Percentiles rank a stretch among this genome's conserved stretches.
Conservation (phyloP, 1,139 yeast species). For the Suhomyces ambrosiae region DNA sequence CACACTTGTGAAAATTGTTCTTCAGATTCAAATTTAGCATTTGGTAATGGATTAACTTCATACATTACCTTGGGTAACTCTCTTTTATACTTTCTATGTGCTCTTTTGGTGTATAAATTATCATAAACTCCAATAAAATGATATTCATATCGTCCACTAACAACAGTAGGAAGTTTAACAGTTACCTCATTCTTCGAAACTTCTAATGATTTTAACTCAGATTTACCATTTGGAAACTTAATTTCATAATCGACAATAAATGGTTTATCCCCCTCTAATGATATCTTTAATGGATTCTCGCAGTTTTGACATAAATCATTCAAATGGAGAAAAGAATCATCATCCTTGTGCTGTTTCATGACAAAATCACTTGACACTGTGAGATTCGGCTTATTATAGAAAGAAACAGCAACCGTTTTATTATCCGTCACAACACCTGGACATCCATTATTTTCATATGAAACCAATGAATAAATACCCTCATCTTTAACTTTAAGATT, state of each 20-base stretch:
- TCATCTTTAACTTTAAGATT: conserved; percentile 51
- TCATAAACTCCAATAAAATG: conserved; percentile 67
- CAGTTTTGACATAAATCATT: conserved; percentile 39
- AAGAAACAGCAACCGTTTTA: conserved; percentile 46
- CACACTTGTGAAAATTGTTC: conserved; percentile 60
- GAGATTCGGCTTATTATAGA: conserved; percentile 59
- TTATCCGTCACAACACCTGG: conserved; percentile 52
- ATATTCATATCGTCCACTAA: conserved; percentile 63
- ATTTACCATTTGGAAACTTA: conserved; percentile 56
- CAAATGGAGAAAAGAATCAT: conserved; percentile 24
- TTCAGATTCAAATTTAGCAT: conserved; percentile 49
- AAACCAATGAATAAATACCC: conserved; percentile 64
- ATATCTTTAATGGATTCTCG: conserved; percentile 26
- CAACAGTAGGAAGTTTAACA: conserved; percentile 37
- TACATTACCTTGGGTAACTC: conserved; percentile 53
- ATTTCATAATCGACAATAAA: conserved; percentile 71
- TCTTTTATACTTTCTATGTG: conserved; percentile 29
- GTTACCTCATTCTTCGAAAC: conserved; percentile 28
- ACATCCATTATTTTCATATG: conserved; percentile 69
- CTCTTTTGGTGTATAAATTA: conserved; percentile 56
- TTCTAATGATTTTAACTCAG: conserved; percentile 38
- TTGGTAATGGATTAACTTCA: conserved; percentile 62
- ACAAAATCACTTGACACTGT: conserved; percentile 24
- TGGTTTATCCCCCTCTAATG: conserved; percentile 65
- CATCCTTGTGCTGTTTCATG: conserved; percentile 23